Evolutionary conservation across 306 rosid species (phyloP).

Genomic region (Corylus avellana): DNA sequence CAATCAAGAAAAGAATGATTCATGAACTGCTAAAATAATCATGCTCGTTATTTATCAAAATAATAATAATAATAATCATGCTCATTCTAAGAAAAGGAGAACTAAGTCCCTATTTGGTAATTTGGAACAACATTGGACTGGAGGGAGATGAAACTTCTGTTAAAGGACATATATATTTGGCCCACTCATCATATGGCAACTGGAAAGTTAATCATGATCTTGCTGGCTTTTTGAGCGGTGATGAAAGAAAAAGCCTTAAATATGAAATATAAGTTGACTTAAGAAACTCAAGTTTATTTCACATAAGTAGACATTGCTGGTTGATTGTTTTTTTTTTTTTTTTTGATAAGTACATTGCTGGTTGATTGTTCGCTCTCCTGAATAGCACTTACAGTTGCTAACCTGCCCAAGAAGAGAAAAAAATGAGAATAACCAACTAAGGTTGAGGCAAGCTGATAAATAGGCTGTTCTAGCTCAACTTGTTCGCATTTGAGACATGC

Average conservation of each 20-base stretch:
- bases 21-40: conserved; percentile 9
- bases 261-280: not conserved
- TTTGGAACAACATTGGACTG: not conserved
- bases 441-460: not conserved
- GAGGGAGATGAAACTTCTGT: not conserved
- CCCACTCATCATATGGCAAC: conserved; percentile 11
- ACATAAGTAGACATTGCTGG: not conserved
- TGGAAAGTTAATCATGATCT: conserved; percentile 4
- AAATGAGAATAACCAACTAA: not conserved
- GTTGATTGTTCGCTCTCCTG: not conserved
- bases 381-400: not conserved
- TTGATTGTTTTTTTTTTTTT: not conserved
- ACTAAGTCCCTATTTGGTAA: not conserved
- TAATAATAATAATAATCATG: not conserved
- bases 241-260: not conserved
- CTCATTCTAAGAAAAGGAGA: no score
- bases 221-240: not conserved
- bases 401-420: not conserved
- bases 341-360: not conserved
- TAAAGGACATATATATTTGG: not conserved
- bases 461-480: not conserved
- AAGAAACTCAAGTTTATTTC: not conserved
- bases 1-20: conserved; percentile 29
- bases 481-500: not conserved
- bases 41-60: not conserved